These are phyloP conservation scores for Mallotus repandus DNA, from an alignment of 441 rosid genomes.

Conservation along the genomic window DNA sequence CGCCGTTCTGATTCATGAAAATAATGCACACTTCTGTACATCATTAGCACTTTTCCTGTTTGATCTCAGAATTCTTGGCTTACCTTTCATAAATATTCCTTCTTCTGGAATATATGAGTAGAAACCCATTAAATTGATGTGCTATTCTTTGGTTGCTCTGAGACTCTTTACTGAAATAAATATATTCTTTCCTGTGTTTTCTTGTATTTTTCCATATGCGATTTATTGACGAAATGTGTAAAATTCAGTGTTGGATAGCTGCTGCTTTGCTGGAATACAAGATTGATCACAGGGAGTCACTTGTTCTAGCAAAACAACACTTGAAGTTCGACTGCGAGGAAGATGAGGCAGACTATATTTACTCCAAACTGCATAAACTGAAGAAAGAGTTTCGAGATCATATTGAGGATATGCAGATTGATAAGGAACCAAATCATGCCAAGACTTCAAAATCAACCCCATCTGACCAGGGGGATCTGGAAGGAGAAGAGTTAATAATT, in stretches of 20 bases:
- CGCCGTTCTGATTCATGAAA: not conserved
- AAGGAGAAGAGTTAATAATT: conserved; percentile 12
- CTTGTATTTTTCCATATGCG: not conserved
- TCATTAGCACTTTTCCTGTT: not conserved
- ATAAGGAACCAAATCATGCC: conserved; percentile 15
- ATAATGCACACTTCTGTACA: not conserved
- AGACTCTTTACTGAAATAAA: not conserved
- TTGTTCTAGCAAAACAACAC: conserved; percentile 34
- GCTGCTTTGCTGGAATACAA: conserved; percentile 33
- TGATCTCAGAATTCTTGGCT: not conserved
- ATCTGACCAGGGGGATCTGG: conserved; percentile 5
- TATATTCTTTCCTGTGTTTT: not conserved
- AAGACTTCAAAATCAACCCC: conserved; percentile 5
- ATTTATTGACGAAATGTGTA: not conserved
- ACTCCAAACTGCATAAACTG: conserved; percentile 23
- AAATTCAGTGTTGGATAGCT: conserved; percentile 43
- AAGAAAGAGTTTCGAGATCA: conserved; percentile 15
- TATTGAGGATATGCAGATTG: conserved; percentile 9
- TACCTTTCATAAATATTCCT: not conserved
- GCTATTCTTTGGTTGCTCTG: not conserved
- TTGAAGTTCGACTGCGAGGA: conserved; percentile 30
- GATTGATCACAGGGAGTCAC: conserved; percentile 34
- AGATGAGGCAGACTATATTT: conserved; percentile 36
- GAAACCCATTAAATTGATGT: not conserved
- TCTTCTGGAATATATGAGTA: not conserved